Conservation (phyloP, 2,329 filamentous ascomycete genomes). For the Microdochium nivale region DNA sequence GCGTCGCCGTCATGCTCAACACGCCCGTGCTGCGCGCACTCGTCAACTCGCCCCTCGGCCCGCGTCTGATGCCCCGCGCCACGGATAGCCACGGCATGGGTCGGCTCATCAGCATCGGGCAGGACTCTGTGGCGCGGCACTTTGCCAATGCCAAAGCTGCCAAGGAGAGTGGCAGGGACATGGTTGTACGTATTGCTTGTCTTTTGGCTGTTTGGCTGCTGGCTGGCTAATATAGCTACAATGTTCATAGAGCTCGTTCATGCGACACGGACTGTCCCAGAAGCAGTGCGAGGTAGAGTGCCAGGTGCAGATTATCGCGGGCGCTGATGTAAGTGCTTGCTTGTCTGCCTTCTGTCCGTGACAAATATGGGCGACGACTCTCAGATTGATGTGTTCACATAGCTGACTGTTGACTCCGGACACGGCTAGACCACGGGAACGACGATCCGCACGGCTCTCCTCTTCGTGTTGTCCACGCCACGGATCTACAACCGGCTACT, state of each 20-base stretch:
- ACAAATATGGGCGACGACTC: background rate
- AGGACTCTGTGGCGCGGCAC: slow-evolving; percentile 6
- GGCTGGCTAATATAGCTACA: background rate
- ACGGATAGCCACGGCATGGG: slow-evolving; percentile 14
- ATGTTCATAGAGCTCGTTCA: slow-evolving; percentile 17
- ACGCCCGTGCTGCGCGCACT: slow-evolving; percentile 12
- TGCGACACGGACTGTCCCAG: slow-evolving; percentile 19
- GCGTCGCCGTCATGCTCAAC: slow-evolving; percentile 10
- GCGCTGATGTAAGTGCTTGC: background rate
- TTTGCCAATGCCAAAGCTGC: slow-evolving; percentile 5
- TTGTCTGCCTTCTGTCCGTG: background rate
- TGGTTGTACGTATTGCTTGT: slow-evolving; percentile 10
- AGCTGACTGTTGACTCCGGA: no score
- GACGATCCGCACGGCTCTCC: slow-evolving; percentile 34
- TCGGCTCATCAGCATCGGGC: slow-evolving; percentile 7
- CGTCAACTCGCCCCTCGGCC: slow-evolving; percentile 9
- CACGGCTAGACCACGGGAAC: slow-evolving; percentile 43
- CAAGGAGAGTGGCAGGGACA: slow-evolving; percentile 5
- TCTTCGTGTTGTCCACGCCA: slow-evolving; percentile 37
- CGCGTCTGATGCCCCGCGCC: slow-evolving; percentile 12
- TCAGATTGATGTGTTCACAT: background rate
- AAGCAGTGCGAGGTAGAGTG: slow-evolving; percentile 19
- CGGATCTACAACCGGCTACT: slow-evolving; percentile 33
- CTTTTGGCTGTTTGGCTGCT: no score
- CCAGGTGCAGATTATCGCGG: slow-evolving; percentile 16